phyloP scores from a whole-genome alignment of 805 yeast species.

The Scheffersomyces ergatensis region DNA sequence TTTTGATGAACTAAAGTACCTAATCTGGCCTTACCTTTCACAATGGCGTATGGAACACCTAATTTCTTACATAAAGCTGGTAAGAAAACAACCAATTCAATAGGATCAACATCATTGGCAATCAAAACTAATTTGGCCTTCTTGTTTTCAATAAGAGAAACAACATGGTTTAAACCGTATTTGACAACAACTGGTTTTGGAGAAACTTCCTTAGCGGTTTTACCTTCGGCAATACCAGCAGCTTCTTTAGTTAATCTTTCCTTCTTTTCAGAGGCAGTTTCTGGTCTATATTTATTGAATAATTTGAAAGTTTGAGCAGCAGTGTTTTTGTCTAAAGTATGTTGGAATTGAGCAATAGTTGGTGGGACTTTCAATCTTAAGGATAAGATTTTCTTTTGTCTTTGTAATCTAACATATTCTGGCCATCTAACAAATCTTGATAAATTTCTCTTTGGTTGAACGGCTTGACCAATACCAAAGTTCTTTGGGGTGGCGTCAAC shows the following conservation, averaged over 20 bases:
- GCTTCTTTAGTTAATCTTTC: constrained; percentile 99
- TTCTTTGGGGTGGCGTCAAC: constrained; percentile 86
- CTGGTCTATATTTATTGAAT: constrained; percentile 99
- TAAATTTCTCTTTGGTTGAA: constrained; percentile 96
- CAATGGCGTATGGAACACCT: constrained; percentile 98
- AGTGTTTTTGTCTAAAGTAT: constrained; percentile 97
- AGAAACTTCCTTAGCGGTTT: constrained; percentile 93
- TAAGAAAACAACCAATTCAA: constrained; percentile 92
- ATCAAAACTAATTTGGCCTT: constrained; percentile 95
- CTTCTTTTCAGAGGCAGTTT: constrained; percentile 95
- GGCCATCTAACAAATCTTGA: constrained; percentile 99
- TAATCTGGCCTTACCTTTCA: constrained; percentile 98
- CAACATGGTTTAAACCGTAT: constrained; percentile 99
- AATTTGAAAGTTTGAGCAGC: constrained; percentile 96
- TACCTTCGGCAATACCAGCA: constrained; percentile 97
- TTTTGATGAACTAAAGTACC: constrained; percentile 96
- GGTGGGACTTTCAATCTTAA: constrained; percentile 99
- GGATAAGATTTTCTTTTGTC: constrained; percentile 95
- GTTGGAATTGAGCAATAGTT: constrained; percentile 93
- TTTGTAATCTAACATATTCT: constrained; percentile 95
- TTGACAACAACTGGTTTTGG: constrained; percentile 96
- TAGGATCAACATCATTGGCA: constrained; percentile 98
- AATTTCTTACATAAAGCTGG: constrained; percentile 99
- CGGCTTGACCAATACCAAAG: constrained; percentile 94
- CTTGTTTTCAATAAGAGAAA: constrained; percentile 95